phyloP scores from a whole-genome alignment of 106 monocot species.

The Dioscorea zingiberensis region DNA sequence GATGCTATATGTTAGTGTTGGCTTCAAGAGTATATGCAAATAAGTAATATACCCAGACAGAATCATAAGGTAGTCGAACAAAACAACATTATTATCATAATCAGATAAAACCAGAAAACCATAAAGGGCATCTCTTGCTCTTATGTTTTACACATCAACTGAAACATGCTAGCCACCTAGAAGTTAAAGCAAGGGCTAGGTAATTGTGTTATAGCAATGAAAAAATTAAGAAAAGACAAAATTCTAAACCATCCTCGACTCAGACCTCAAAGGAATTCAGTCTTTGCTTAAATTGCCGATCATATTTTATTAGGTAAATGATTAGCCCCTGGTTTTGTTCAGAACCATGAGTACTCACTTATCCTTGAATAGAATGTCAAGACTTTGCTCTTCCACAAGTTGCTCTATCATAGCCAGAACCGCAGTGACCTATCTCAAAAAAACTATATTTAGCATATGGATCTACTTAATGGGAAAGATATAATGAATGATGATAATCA shows the following conservation, averaged over 20 bases:
- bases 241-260: too few species aligned
- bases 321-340: too few species aligned
- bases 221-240: too few species aligned
- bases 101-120: not conserved
- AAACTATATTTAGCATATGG: not conserved
- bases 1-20: too few species aligned
- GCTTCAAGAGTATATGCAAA: not conserved
- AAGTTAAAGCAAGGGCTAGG: too few species aligned
- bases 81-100: not conserved
- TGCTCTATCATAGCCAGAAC: conserved; percentile 47
- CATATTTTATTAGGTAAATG: too few species aligned
- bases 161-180: not conserved
- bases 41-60: too few species aligned
- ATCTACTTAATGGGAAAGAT: not conserved
- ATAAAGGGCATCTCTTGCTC: not conserved
- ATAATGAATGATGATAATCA: not conserved
- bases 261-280: too few species aligned
- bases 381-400: conserved; percentile 51
- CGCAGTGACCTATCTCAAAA: conserved; percentile 30
- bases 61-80: not conserved
- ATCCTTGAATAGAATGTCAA: conserved; percentile 37
- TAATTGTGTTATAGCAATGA: not conserved
- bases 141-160: not conserved
- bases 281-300: too few species aligned
- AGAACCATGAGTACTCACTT: conserved; percentile 15